These are phyloP conservation scores for Boletus edulis DNA, from an alignment of 768 basidiomycete species.

Conservation along the genomic window DNA sequence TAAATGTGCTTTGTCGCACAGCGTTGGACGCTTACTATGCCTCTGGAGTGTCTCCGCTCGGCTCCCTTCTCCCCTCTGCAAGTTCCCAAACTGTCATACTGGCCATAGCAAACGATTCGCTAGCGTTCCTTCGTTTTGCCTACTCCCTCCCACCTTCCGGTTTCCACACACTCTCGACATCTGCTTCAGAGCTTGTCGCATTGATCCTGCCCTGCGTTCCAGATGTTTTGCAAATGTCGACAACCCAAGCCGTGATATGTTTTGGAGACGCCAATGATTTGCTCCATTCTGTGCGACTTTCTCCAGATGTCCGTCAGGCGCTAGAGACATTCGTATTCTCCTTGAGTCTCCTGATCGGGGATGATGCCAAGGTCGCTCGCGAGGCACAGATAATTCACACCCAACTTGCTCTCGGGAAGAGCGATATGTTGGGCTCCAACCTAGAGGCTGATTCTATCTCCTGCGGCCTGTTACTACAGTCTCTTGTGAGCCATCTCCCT, in stretches of 20 bases:
- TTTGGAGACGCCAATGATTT: conserved; percentile 51
- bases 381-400: conserved; percentile 75
- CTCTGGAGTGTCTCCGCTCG: conserved; percentile 49
- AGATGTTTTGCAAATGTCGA: conserved; percentile 61
- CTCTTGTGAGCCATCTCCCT: conserved; percentile 45
- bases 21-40: conserved; percentile 64
- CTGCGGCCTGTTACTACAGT: conserved; percentile 57
- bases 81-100: conserved; percentile 51
- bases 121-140: conserved; percentile 57
- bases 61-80: conserved; percentile 51
- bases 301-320: conserved; percentile 50
- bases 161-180: conserved; percentile 55
- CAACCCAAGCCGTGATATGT: conserved; percentile 53
- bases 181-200: conserved; percentile 63
- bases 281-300: conserved; percentile 50
- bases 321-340: conserved; percentile 60
- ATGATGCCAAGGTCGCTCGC: conserved; percentile 66
- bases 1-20: conserved; percentile 67
- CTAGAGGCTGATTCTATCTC: conserved; percentile 66
- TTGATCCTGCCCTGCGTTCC: conserved; percentile 59
- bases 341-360: conserved; percentile 59
- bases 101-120: conserved; percentile 56
- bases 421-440: conserved; percentile 52
- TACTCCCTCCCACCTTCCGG: conserved; percentile 47
- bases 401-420: conserved; percentile 57